These are phyloP conservation scores for Argentina anserina DNA, from an alignment of 306 rosid species.

Conservation along the genomic window DNA sequence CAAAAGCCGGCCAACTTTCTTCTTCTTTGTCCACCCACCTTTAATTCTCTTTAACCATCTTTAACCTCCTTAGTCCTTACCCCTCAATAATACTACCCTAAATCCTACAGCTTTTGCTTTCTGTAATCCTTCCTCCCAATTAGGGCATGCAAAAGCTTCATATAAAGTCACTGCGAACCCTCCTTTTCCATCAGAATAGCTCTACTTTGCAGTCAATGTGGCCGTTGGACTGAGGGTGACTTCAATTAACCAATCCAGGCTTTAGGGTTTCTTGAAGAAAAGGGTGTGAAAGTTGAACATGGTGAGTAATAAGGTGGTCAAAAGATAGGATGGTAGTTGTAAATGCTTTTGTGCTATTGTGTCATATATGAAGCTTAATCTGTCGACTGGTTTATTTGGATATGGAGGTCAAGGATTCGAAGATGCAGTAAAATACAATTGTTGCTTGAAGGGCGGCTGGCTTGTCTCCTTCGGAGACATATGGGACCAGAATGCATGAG, in stretches of 20 bases:
- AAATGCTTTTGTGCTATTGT: slow-evolving; percentile 19
- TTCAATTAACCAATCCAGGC: neutral
- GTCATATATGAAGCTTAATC: slow-evolving; percentile 12
- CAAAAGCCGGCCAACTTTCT: slow-evolving; percentile 30
- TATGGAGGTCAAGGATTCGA: neutral
- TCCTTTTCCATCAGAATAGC: slow-evolving; percentile 15
- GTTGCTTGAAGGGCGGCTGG: slow-evolving; percentile 2
- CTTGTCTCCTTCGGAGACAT: neutral
- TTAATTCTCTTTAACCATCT: slow-evolving; percentile 32
- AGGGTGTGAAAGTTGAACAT: neutral
- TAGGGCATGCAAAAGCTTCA: slow-evolving; percentile 23
- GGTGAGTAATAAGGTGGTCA: slow-evolving; percentile 37
- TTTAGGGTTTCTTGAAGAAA: neutral
- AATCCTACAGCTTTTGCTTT: slow-evolving; percentile 12
- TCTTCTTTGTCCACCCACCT: slow-evolving; percentile 5
- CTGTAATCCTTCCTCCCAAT: slow-evolving; percentile 5
- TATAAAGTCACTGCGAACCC: neutral
- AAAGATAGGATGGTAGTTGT: slow-evolving; percentile 31
- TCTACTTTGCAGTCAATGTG: slow-evolving; percentile 11
- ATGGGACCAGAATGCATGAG: slow-evolving; percentile 2
- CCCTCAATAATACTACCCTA: slow-evolving; percentile 22
- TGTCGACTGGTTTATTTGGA: slow-evolving; percentile 5
- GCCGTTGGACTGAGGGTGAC: slow-evolving; percentile 17
- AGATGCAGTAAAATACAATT: neutral
- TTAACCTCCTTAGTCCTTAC: neutral